Conservation (phyloP, 1,284 basidiomycete genomes). For the Cutaneotrichosporon spelunceum region DNA sequence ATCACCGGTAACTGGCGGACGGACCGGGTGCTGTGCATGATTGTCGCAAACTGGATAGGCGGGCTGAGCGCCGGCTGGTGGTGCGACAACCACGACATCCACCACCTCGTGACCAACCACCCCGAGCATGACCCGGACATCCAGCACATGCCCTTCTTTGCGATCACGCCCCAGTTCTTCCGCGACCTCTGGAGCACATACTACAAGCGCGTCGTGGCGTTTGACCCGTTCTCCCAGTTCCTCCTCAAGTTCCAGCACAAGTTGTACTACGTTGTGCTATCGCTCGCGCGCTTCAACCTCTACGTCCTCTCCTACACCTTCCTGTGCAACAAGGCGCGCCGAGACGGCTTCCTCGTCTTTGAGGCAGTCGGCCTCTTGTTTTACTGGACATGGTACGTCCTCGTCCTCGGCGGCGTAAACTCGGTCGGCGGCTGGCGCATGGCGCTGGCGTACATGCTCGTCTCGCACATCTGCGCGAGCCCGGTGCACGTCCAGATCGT, state of each 20-base stretch:
- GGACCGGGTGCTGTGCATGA: constrained; percentile 76
- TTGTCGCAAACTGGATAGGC: constrained; percentile 72
- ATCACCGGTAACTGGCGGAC: constrained; percentile 81
- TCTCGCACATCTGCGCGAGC: constrained; percentile 57
- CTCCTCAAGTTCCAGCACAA: constrained; percentile 81
- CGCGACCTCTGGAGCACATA: constrained; percentile 86
- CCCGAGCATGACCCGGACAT: constrained; percentile 89
- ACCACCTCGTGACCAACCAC: constrained; percentile 96
- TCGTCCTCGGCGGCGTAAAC: constrained; percentile 52
- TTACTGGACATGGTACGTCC: constrained; percentile 58
- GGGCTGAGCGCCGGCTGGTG: constrained; percentile 96
- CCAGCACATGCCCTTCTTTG: constrained; percentile 93
- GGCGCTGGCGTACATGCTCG: constrained; percentile 54
- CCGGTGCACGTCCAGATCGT: constrained; percentile 71
- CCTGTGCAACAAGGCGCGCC: constrained; percentile 57
- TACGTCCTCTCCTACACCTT: constrained; percentile 83
- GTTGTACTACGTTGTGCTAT: constrained; percentile 88
- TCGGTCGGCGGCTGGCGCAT: constrained; percentile 40
- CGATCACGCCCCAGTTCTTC: constrained; percentile 84
- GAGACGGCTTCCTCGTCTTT: constrained; percentile 48
- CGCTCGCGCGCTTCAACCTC: constrained; percentile 91
- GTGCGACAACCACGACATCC: constrained; percentile 96
- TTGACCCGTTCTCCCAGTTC: constrained; percentile 67
- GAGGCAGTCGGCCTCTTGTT: constrained; percentile 55
- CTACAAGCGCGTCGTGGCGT: constrained; percentile 81